Evolutionary conservation across 2,329 filamentous ascomycete species (phyloP), one percentile per base, ranked within the genome.

Genomic region (Xylariaceae sp.): DNA sequence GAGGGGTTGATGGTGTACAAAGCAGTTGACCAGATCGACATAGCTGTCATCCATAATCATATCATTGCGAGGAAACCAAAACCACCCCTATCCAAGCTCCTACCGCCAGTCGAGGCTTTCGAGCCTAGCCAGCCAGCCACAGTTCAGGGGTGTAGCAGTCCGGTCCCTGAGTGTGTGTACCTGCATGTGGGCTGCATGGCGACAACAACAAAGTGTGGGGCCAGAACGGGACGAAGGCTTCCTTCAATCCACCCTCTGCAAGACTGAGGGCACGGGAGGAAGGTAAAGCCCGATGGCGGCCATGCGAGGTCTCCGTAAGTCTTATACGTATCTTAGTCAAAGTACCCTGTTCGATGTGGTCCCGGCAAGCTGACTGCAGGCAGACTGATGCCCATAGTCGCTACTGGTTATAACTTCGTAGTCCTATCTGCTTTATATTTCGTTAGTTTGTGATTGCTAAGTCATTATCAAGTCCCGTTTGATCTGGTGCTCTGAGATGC

Each of bases 301-400:
- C 36, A 40, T 12, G 24, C 27, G n/a, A n/a, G n/a, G n/a, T n/a
- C n/a, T n/a, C n/a, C n/a, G 19, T 35, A 13, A 9, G 21, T 16
- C 31, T 34, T 44, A 37, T 18, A 36, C 17, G 21, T 31, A 38
- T 23, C 37, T 46, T 46, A 46, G 40, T 46, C 37, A 46, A 41
- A 23, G 12, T 17, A 38, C 31, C 8, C 23, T 27, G 14, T 32
- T 26, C 17, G 36, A 9, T 19, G 17, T 23, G 27, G 9, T 33
- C 12, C 17, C 31, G 13, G 27, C 9, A 36, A 31, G 34, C 31
- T 16, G 31, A 29, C 31, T 29, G 26, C n/a, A 38, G 12, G 26
- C 19, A n/a, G 31, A 34, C 28, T 28, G 11, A 8, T 14, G 6
- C 9, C 7, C 27, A 27, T 2, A 21, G 3, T 21, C 26, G 15